Evolutionary conservation across 139 green algal species (phyloP).

Genomic region (Dunaliella sp.): DNA sequence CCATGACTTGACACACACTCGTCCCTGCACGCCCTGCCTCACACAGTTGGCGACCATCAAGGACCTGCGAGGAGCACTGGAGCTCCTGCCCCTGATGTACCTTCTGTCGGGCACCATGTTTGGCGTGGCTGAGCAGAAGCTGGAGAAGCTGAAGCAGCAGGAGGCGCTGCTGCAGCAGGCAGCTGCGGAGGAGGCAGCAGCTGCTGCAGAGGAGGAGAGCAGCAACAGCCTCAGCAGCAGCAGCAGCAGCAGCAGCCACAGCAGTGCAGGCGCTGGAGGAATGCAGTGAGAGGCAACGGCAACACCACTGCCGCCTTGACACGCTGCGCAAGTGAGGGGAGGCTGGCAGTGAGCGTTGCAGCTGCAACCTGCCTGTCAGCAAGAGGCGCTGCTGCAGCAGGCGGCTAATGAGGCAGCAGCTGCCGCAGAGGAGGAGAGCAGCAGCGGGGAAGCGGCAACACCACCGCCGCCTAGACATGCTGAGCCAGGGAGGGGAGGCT

Average conservation of each 20-base stretch:
- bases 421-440: not conserved
- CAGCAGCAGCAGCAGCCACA: not conserved
- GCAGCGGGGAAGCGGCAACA: too few relatives aligned
- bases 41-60: constrained; percentile 31
- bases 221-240: not conserved
- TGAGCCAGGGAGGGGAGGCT: too few relatives aligned
- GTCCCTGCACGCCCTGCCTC: too few relatives aligned
- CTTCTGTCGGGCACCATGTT: constrained; percentile 63
- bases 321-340: too few relatives aligned
- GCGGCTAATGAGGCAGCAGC: not conserved
- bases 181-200: not conserved
- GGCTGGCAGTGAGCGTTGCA: too few relatives aligned
- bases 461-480: too few relatives aligned
- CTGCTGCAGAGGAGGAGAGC: not conserved
- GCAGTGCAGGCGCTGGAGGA: too few relatives aligned
- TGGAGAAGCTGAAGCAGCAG: constrained; percentile 18
- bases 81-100: constrained; percentile 74
- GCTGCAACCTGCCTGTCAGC: too few relatives aligned
- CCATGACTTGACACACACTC: too few relatives aligned
- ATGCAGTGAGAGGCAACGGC: too few relatives aligned
- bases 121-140: constrained; percentile 52
- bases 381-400: not conserved
- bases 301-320: too few relatives aligned
- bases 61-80: constrained; percentile 70
- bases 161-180: not conserved